Base-by-base conservation (phyloP, 257 asterid species). In the Anisodus tanguticus region DNA sequence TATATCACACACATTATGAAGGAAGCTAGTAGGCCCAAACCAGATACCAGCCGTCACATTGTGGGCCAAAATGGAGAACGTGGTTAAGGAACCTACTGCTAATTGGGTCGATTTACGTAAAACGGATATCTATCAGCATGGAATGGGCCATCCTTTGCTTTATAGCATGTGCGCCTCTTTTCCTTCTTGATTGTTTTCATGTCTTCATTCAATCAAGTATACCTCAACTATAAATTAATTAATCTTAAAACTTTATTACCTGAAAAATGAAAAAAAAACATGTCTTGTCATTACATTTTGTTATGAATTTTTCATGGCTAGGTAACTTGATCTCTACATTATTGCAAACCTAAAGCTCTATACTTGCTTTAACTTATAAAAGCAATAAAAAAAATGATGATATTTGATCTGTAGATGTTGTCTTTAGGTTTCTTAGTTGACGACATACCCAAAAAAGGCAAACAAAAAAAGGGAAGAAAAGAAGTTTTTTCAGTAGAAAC, bases 91-190 rank as follows among this genome's bases (percentile, higher is more conserved):
- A 17, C 8, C 39, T n/a, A 71, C 3, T 72, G 17, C 68, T 62
- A 19, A 8, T 55, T 31, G 6, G 39, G 80, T 11, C 10, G n/a
- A 45, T 72, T 45, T 49, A 72, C n/a, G 57, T 17, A 71, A 4
- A 13, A 39, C 53, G 13, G 17, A 67, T 67, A 67, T 11, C 47
- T 13, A 54, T 55, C 17, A 16, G 55, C 79, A 70, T n/a, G 79
- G 10, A 72, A 72, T 72, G 80, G 80, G 41, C 57, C 83, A 81
- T 58, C 66, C 62, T n/a, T 69, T 81, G 81, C 53, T 79, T 13
- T 39, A 39, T 39, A 15, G 80, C 80, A 72, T 45, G 80, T 72
- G 80, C 41, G 9, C 59, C 59, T 72, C 8, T 71, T 31, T 39
- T 45, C n/a, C 58, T 71, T n/a, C 31, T 58, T 4, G 22, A 58